Evolutionary conservation across 345 rosid genomes (phyloP), one percentile per base, ranked within the genome.

Genomic region (Brassica carinata): DNA sequence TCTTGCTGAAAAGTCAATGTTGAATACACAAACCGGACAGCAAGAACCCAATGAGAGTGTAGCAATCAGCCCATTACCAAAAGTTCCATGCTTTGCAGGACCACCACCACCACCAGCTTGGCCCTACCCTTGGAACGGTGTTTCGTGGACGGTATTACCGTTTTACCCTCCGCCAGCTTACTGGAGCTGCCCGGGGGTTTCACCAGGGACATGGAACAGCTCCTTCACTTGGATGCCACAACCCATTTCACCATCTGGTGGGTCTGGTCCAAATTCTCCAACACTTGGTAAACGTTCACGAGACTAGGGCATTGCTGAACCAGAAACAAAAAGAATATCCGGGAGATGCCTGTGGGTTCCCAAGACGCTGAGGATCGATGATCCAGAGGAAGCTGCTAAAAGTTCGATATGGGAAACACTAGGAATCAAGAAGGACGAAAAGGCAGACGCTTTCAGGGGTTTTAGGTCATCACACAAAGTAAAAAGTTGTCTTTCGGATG

Each of bases 361-460:
- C 6, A 94, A 94, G 86, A 94, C 97, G 29, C 78, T 90, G 77
- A 91, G 98, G 82, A 83, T 94, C 7, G 93, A 87, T 36, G 96
- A 92, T 79, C 97, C 92, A 5, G 90, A 83, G 29, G 98, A 91
- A 73, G 98, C 97, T 76, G 93, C 97, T 33, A 92, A 84, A 84
- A 94, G 95, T 81, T 94, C 98, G 2, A 94, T 94, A 67, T 94
- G 97, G 98, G 86, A 88, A 13, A 88, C 94, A 4, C 85, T 94
- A 7, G 97, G 97, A 75, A 91, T 94, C 63, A 94, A 86, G 77
- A 86, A 89, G 14, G 97, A 88, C 30, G 69, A 76, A 57, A 88
- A 82, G 69, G 38, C 85, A 0, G 90, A 91, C 15, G 81, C 90
- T 14, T 87, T 89, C n/a, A 83, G 89, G 69, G 87, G 89, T 73